Conservation (phyloP, 2,329 filamentous ascomycete genomes). For the Fusarium lyarnte region DNA sequence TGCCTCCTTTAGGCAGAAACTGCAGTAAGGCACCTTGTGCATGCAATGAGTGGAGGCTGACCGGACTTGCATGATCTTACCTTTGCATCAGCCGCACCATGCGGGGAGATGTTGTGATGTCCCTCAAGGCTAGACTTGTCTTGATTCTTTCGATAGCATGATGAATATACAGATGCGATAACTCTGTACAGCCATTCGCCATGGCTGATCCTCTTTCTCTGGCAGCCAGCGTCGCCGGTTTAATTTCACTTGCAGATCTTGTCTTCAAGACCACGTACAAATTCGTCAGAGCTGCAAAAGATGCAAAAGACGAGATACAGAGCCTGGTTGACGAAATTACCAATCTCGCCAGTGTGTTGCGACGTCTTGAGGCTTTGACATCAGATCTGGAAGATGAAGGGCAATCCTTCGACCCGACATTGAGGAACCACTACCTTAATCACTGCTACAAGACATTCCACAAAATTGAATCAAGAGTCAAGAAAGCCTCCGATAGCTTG, state of each 20-base stretch:
- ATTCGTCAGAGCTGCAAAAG: not conserved
- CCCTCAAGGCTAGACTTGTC: too few relatives aligned
- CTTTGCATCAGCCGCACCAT: not conserved
- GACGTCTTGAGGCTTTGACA: not conserved
- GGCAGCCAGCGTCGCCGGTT: not conserved
- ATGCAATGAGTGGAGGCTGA: not conserved
- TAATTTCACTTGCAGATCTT: not conserved
- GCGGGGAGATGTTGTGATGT: not conserved
- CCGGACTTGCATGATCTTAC: not conserved
- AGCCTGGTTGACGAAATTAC: constrained; percentile 4
- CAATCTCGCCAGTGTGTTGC: not conserved
- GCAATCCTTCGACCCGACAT: not conserved
- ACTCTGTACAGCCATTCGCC: too few relatives aligned
- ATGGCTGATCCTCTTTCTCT: constrained; percentile 10
- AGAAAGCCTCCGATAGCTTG: not conserved
- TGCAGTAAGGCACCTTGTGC: not conserved
- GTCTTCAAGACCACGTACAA: not conserved
- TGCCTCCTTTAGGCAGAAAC: not conserved
- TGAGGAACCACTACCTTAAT: not conserved
- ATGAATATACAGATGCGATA: too few relatives aligned
- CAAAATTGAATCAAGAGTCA: not conserved
- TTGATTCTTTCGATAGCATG: too few relatives aligned
- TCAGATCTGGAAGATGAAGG: not conserved
- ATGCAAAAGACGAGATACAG: not conserved
- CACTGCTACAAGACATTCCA: not conserved